These are phyloP conservation scores for Colletotrichum liriopes DNA, from an alignment of 2,329 filamentous ascomycete genomes.

Conservation along the genomic window DNA sequence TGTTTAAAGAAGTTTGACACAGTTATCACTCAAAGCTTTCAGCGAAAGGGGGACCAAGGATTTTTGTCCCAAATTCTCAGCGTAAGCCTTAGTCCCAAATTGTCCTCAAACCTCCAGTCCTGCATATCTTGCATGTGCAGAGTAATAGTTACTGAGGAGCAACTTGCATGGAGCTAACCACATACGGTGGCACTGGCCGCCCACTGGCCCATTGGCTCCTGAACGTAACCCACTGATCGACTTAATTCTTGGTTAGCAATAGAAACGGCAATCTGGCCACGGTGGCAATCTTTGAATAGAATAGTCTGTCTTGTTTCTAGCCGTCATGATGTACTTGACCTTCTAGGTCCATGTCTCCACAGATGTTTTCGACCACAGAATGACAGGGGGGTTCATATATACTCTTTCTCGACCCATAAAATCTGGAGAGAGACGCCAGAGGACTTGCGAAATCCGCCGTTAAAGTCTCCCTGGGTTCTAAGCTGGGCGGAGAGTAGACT, in stretches of 20 bases:
- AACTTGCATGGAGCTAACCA: slow-evolving; percentile 26
- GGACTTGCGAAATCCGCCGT: not conserved
- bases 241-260: not conserved
- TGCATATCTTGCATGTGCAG: not conserved
- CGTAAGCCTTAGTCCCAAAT: not conserved
- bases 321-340: too few species aligned
- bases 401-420: too few species aligned
- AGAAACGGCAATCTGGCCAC: not conserved
- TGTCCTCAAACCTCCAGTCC: not conserved
- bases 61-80: too few species aligned
- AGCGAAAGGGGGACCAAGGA: not conserved
- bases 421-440: too few species aligned
- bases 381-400: too few species aligned
- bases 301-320: not conserved
- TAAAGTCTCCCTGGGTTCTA: not conserved
- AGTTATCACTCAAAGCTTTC: not conserved
- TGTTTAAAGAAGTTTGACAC: not conserved
- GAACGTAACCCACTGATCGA: not conserved
- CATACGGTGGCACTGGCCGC: not conserved
- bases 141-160: not conserved
- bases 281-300: not conserved
- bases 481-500: not conserved
- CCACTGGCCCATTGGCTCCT: not conserved
- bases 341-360: too few species aligned
- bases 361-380: too few species aligned